phyloP scores from a whole-genome alignment of 2,329 filamentous ascomycete species.

The Alternaria ventricosa region DNA sequence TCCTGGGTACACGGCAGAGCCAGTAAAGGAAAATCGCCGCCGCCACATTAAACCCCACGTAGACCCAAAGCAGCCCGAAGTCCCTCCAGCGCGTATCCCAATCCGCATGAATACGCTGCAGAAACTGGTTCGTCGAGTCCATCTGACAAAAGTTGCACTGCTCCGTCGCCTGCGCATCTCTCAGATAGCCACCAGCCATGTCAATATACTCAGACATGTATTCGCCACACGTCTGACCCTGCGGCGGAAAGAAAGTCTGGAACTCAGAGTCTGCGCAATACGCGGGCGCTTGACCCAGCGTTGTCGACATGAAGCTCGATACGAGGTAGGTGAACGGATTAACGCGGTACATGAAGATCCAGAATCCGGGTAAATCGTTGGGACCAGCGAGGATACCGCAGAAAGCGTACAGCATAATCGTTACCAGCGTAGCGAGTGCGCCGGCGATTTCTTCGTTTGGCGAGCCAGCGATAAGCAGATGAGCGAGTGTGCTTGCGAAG shows the following conservation, averaged over 20 bases:
- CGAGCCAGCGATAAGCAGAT: constrained; percentile 74
- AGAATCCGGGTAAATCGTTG: constrained; percentile 69
- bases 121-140: constrained; percentile 55
- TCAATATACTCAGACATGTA: constrained; percentile 56
- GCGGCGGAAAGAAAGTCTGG: constrained; percentile 47
- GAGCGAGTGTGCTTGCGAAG: constrained; percentile 71
- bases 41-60: constrained; percentile 57
- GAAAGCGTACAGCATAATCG: constrained; percentile 54
- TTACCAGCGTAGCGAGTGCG: constrained; percentile 66
- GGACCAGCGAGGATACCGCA: constrained; percentile 67
- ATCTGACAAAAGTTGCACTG: constrained; percentile 59
- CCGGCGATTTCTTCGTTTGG: constrained; percentile 72
- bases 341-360: constrained; percentile 78
- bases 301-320: constrained; percentile 62
- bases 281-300: constrained; percentile 56
- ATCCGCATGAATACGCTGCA: constrained; percentile 49
- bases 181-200: constrained; percentile 50
- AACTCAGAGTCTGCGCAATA: constrained; percentile 55
- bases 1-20: constrained; percentile 58
- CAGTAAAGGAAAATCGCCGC: constrained; percentile 60
- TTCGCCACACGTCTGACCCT: constrained; percentile 47
- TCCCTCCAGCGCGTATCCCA: constrained; percentile 66
- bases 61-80: constrained; percentile 60
- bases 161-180: constrained; percentile 49
- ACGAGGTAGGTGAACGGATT: constrained; percentile 72